Evolutionary conservation across 2,329 filamentous ascomycete species (phyloP).

Genomic region (Phaeosphaeriaceae sp.): DNA sequence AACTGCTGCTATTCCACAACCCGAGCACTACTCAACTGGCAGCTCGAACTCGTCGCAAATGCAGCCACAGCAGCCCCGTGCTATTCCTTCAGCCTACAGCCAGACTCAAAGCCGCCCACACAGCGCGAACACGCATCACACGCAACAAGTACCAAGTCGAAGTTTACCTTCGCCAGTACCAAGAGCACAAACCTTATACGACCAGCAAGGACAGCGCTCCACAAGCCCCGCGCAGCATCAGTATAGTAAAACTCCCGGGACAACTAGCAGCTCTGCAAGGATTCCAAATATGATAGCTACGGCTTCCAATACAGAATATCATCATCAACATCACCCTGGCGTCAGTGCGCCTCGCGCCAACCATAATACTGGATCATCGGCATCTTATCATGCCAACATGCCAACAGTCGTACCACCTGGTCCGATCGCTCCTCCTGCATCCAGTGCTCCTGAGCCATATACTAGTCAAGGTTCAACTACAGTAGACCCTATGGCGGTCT

Average conservation of each 20-base stretch:
- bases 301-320: conserved; percentile 25
- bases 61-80: conserved; percentile 28
- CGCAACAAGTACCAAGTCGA: conserved; percentile 20
- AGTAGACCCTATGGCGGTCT: conserved; percentile 61
- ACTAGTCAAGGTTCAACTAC: conserved; percentile 47
- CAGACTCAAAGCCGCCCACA: conserved; percentile 34
- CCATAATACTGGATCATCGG: conserved; percentile 18
- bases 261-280: conserved; percentile 14
- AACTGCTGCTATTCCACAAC: conserved; percentile 22
- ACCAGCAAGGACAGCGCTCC: conserved; percentile 36
- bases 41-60: conserved; percentile 17
- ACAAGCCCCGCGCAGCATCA: conserved; percentile 36
- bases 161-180: conserved; percentile 37
- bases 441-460: conserved; percentile 30
- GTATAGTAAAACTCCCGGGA: conserved; percentile 20
- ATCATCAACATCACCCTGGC: conserved; percentile 26
- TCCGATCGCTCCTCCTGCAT: conserved; percentile 20
- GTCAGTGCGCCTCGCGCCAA: conserved; percentile 24
- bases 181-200: conserved; percentile 26
- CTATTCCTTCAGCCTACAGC: conserved; percentile 21
- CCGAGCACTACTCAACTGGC: conserved; percentile 24
- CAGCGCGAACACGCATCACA: conserved; percentile 35
- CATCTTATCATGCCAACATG: conserved; percentile 28
- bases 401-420: conserved; percentile 14
- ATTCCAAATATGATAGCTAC: conserved; percentile 16